Percentiles rank a stretch among this genome's conserved stretches.
Evolutionary conservation across 1,139 yeast species (phyloP).

Genomic region (Meyerozyma guilliermondii): DNA sequence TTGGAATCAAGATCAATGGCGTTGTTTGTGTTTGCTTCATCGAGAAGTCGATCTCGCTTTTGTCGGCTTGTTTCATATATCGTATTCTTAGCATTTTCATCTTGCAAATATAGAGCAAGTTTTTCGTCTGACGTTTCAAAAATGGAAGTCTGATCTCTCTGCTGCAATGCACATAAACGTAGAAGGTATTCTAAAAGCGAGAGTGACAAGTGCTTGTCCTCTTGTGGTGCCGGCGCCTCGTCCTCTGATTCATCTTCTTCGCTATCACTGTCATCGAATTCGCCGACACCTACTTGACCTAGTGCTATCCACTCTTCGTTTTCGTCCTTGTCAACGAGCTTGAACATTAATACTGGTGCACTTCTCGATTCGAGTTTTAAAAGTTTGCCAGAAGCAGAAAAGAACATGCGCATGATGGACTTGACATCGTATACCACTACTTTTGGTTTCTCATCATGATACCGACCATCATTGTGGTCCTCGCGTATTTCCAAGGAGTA

Average conservation of each 20-base stretch:
- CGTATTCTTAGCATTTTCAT: slow-evolving; percentile 33
- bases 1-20: slow-evolving; percentile 29
- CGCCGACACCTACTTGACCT: slow-evolving; percentile 35
- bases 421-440: slow-evolving; percentile 32
- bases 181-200: slow-evolving; percentile 64
- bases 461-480: slow-evolving; percentile 67
- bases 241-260: slow-evolving; percentile 25
- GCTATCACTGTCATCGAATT: slow-evolving; percentile 24
- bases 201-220: slow-evolving; percentile 27
- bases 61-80: slow-evolving; percentile 7
- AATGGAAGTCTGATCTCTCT: slow-evolving; percentile 53
- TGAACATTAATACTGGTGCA: slow-evolving; percentile 67
- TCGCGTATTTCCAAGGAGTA: slow-evolving; percentile 52
- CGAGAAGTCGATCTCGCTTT: slow-evolving; percentile 7
- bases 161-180: slow-evolving; percentile 58
- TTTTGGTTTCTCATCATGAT: slow-evolving; percentile 55
- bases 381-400: slow-evolving; percentile 68
- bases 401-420: slow-evolving; percentile 52
- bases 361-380: slow-evolving; percentile 60
- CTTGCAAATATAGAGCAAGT: slow-evolving; percentile 56
- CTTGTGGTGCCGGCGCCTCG: slow-evolving; percentile 12
- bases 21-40: slow-evolving; percentile 13
- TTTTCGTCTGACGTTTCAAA: slow-evolving; percentile 63
- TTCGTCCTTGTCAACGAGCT: slow-evolving; percentile 21
- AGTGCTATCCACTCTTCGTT: slow-evolving; percentile 50